Evolutionary conservation across 371 early-diverging fungal genomes (phyloP).

Genomic region (Mortierella sp.): DNA sequence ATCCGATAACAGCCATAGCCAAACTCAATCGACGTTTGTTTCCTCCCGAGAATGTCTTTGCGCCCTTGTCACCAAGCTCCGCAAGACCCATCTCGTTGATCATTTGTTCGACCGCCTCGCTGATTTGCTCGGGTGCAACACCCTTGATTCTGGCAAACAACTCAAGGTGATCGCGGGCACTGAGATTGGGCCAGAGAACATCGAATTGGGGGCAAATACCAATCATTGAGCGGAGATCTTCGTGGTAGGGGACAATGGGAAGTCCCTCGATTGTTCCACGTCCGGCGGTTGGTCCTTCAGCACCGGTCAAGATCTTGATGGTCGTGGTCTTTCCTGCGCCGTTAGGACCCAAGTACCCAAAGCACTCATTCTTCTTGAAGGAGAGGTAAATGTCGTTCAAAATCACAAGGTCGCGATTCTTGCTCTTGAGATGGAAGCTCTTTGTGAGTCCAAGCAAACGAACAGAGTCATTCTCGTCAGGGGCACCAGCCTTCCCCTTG

Average conservation of each 20-base stretch:
- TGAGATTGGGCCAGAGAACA: slow-evolving; percentile 61
- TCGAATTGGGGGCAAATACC: slow-evolving; percentile 71
- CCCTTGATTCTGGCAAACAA: slow-evolving; percentile 60
- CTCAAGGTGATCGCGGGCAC: slow-evolving; percentile 61
- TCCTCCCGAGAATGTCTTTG: slow-evolving; percentile 64
- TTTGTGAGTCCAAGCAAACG: slow-evolving; percentile 54
- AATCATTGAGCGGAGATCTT: slow-evolving; percentile 51
- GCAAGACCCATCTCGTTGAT: slow-evolving; percentile 56
- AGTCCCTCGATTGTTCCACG: slow-evolving; percentile 66
- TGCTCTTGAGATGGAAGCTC: slow-evolving; percentile 29
- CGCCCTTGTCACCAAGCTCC: slow-evolving; percentile 35
- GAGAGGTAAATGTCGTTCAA: slow-evolving; percentile 53
- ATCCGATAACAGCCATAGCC: slow-evolving; percentile 68
- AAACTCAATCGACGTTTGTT: slow-evolving; percentile 71
- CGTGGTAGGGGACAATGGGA: slow-evolving; percentile 50
- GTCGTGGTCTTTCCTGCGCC: slow-evolving; percentile 69
- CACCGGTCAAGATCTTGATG: slow-evolving; percentile 73
- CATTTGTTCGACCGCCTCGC: slow-evolving; percentile 36
- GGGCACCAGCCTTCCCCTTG: slow-evolving; percentile 17
- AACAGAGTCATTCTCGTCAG: slow-evolving; percentile 55
- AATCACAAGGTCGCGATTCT: slow-evolving; percentile 42
- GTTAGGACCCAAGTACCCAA: slow-evolving; percentile 74
- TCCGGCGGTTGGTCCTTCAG: slow-evolving; percentile 68
- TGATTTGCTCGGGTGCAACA: slow-evolving; percentile 32
- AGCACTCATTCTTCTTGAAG: slow-evolving; percentile 63